These are phyloP conservation scores for Boletus patriciae DNA, from an alignment of 768 basidiomycete species.

Conservation along the genomic window DNA sequence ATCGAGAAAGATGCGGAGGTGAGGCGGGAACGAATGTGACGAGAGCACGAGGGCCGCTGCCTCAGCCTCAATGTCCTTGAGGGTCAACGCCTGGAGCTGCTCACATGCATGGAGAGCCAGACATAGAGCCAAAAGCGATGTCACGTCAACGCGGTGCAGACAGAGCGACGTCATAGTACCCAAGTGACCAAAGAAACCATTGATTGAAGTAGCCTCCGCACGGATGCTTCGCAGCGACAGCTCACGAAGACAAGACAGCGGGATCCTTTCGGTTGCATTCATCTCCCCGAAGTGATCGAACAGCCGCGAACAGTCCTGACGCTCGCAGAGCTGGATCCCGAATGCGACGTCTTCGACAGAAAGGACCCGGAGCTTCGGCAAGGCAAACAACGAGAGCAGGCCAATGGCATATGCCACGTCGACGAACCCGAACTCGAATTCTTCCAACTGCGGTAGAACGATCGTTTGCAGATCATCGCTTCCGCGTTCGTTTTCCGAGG, in stretches of 20 bases:
- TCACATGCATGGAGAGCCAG: conserved; percentile 1
- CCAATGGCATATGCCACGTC: conserved; percentile 40
- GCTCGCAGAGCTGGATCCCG: conserved; percentile 35
- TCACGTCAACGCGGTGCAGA: conserved; percentile 8
- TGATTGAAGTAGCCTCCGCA: conserved; percentile 3
- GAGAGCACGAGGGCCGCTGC: conserved; percentile 3
- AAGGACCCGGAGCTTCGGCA: conserved; percentile 41
- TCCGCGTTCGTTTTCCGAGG: background rate
- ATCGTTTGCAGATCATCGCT: conserved; percentile 16
- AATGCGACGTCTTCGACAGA: conserved; percentile 48
- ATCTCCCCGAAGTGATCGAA: conserved; percentile 35
- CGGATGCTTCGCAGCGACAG: conserved; percentile 14
- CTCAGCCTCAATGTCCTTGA: conserved; percentile 11
- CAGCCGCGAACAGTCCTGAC: conserved; percentile 38
- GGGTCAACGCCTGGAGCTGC: conserved; percentile 9
- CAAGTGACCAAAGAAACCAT: conserved; percentile 4
- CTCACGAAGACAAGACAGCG: conserved; percentile 5
- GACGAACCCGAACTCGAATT: conserved; percentile 45
- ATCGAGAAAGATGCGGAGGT: conserved; percentile 19
- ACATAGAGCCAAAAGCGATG: conserved; percentile 3
- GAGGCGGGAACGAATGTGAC: conserved; percentile 1
- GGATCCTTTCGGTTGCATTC: background rate
- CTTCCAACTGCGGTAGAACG: conserved; percentile 31
- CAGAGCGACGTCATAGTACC: conserved; percentile 2
- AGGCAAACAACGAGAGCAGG: conserved; percentile 39